Evolutionary conservation across 306 rosid genomes (phyloP).

Genomic region (Vigna mungo): DNA sequence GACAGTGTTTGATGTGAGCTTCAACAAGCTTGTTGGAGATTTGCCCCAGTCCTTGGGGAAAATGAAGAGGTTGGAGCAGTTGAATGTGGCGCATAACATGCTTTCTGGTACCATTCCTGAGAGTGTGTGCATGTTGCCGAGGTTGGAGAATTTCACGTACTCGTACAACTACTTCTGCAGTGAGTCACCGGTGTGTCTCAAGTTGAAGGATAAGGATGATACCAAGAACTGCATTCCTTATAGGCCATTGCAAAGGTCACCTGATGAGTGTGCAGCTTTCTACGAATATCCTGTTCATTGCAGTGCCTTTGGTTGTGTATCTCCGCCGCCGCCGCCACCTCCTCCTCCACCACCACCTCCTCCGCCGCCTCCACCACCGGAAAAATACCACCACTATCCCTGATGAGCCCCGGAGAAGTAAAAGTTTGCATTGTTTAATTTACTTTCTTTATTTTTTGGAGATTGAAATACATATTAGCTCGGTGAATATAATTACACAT

Average conservation of each 20-base stretch:
- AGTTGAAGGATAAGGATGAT: constrained; percentile 64
- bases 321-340: rapidly evolving
- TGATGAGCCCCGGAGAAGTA: constrained; percentile 7
- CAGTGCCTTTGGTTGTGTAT: constrained; percentile 57
- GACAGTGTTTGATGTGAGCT: constrained; percentile 78
- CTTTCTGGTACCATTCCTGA: constrained; percentile 73
- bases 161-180: constrained; percentile 70
- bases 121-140: constrained; percentile 66
- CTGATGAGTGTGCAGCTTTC: constrained; percentile 60
- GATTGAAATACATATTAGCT: not conserved
- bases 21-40: constrained; percentile 63
- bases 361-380: rapidly evolving
- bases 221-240: constrained; percentile 69
- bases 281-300: constrained; percentile 64
- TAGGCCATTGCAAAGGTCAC: constrained; percentile 71
- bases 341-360: not conserved
- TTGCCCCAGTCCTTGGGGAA: constrained; percentile 65
- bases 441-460: not conserved
- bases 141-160: constrained; percentile 77
- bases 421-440: not conserved
- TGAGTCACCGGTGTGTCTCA: constrained; percentile 62
- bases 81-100: constrained; percentile 73
- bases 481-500: constrained; percentile 26
- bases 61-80: constrained; percentile 78
- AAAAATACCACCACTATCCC: constrained; percentile 40